Percentiles rank a stretch among this genome's conserved stretches.
phyloP scores from a whole-genome alignment of 2,329 filamentous ascomycete species.

The Herpotrichia juniperi region DNA sequence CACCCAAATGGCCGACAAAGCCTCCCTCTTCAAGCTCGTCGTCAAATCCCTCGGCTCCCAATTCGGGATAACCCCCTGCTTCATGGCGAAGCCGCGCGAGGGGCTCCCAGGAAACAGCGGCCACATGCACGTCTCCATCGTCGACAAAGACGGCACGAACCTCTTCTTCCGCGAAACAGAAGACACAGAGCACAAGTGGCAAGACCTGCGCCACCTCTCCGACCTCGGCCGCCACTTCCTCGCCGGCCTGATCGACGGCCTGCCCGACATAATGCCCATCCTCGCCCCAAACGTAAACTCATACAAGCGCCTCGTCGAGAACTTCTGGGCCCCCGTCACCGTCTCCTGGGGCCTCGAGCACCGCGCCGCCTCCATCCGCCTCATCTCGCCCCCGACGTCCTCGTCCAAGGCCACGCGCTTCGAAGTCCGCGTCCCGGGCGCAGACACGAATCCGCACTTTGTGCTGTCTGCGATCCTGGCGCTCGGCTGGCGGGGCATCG shows the following conservation, averaged over 20 bases:
- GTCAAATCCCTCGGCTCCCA: conserved; percentile 88
- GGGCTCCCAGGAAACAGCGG: conserved; percentile 93
- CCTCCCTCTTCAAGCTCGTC: conserved; percentile 90
- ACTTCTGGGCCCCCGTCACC: conserved; percentile 98
- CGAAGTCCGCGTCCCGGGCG: conserved; percentile 91
- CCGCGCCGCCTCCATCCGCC: conserved; percentile 84
- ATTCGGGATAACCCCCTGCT: conserved; percentile 92
- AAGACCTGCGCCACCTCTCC: conserved; percentile 75
- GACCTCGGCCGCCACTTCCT: conserved; percentile 93
- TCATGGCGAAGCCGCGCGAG: conserved; percentile 96
- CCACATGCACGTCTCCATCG: conserved; percentile 92
- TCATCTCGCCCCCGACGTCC: conserved; percentile 87
- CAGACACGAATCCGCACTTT: conserved; percentile 87
- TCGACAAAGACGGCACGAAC: conserved; percentile 81
- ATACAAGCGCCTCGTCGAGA: conserved; percentile 97
- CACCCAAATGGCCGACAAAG: conserved; percentile 87
- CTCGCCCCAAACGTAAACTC: conserved; percentile 95
- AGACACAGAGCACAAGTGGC: conserved; percentile 67
- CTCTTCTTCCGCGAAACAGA: conserved; percentile 75
- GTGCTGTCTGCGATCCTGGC: conserved; percentile 87
- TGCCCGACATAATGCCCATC: conserved; percentile 95
- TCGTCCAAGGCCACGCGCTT: conserved; percentile 88
- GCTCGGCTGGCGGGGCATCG: conserved; percentile 87
- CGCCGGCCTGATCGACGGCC: conserved; percentile 83
- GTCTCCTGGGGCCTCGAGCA: conserved; percentile 98